Evolutionary conservation across 768 basidiomycete species (phyloP).

Genomic region (Calocybe cyanea): DNA sequence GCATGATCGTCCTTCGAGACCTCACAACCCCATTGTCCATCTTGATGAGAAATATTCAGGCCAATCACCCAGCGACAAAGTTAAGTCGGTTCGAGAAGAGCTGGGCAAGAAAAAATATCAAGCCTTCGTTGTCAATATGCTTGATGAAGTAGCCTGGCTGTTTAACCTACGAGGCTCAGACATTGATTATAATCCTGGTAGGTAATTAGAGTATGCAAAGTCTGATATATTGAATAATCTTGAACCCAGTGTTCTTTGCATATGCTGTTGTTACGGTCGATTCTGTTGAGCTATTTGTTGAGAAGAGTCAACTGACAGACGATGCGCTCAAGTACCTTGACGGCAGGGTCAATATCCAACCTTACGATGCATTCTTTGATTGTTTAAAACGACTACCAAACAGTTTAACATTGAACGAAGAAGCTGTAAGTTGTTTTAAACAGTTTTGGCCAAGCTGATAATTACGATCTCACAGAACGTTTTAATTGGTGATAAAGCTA

Average conservation of each 20-base stretch:
- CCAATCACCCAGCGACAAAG: slow-evolving; percentile 61
- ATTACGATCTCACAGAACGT: slow-evolving; percentile 50
- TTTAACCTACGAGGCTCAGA: slow-evolving; percentile 92
- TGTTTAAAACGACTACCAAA: slow-evolving; percentile 51
- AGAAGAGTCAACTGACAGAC: slow-evolving; percentile 47
- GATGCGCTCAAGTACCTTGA: slow-evolving; percentile 47
- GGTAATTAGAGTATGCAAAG: slow-evolving; percentile 4
- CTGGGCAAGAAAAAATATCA: slow-evolving; percentile 59
- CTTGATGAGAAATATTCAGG: slow-evolving; percentile 78
- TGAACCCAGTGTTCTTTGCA: slow-evolving; percentile 75
- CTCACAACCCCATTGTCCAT: slow-evolving; percentile 61
- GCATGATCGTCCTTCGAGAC: slow-evolving; percentile 67
- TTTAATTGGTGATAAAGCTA: slow-evolving; percentile 73
- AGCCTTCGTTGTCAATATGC: slow-evolving; percentile 78
- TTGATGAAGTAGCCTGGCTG: slow-evolving; percentile 94
- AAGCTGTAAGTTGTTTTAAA: slow-evolving; percentile 23
- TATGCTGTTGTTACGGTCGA: slow-evolving; percentile 74
- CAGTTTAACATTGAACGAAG: slow-evolving; percentile 28
- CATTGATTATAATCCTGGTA: slow-evolving; percentile 77
- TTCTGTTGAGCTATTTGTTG: slow-evolving; percentile 65
- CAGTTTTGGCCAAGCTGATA: neutral
- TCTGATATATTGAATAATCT: neutral
- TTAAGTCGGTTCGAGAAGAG: slow-evolving; percentile 61
- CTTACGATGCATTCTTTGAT: slow-evolving; percentile 67
- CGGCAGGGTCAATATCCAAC: slow-evolving; percentile 54